Conservation (phyloP, 768 basidiomycete genomes). For the Holtermannia corniformis region DNA sequence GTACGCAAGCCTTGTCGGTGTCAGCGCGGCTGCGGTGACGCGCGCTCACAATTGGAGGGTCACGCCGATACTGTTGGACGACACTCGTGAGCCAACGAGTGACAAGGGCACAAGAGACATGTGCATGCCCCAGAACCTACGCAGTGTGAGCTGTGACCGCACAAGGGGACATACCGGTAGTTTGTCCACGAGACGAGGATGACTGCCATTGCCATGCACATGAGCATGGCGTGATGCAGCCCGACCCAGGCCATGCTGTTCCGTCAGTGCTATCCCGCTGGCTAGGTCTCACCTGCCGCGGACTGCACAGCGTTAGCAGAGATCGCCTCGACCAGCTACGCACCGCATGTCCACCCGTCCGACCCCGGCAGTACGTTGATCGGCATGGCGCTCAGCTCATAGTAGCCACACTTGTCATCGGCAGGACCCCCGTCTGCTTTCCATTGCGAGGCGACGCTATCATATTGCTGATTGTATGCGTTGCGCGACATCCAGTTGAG, state of each 20-base stretch:
- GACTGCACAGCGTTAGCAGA: no score
- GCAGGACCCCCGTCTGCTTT: constrained; percentile 1
- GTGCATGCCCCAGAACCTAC: background rate
- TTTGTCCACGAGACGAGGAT: background rate
- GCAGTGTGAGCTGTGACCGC: background rate
- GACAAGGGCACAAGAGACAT: background rate
- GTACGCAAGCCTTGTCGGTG: no score
- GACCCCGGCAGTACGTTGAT: background rate
- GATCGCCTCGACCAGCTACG: background rate
- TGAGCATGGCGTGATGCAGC: background rate
- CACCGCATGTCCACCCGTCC: background rate
- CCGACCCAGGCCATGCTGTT: background rate
- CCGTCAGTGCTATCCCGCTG: background rate
- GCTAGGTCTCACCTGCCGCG: background rate
- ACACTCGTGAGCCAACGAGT: background rate
- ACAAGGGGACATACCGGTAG: background rate
- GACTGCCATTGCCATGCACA: background rate
- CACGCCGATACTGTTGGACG: background rate
- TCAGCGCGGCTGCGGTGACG: no score
- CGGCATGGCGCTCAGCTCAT: constrained; percentile 1
- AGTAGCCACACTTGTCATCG: constrained; percentile 5
- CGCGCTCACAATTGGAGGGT: background rate
- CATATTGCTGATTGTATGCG: constrained; percentile 4
- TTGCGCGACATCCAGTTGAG: background rate
- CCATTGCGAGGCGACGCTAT: constrained; percentile 3